phyloP scores from a whole-genome alignment of 106 monocot species.

The Dendrobium nobile region DNA sequence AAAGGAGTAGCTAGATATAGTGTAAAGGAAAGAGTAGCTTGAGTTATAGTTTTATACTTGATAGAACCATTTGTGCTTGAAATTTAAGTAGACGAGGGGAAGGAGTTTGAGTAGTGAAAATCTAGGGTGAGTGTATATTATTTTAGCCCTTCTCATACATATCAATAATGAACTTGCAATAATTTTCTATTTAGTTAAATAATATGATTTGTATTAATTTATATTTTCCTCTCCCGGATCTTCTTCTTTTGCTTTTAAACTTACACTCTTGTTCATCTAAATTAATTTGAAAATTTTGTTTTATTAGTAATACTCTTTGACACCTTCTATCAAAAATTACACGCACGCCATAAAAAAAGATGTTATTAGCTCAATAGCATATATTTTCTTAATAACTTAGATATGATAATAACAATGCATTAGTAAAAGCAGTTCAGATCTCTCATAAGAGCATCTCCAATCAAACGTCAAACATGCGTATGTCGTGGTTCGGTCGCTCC shows the following conservation, averaged over 20 bases:
- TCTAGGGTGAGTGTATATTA: background rate
- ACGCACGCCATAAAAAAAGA: too few species aligned
- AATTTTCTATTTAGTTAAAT: background rate
- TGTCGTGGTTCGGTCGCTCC: too few species aligned
- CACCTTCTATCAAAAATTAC: too few species aligned
- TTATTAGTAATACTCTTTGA: background rate
- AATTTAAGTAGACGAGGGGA: background rate
- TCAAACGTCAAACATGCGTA: too few species aligned
- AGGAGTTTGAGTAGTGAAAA: background rate
- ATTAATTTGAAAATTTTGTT: background rate
- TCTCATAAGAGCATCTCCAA: too few species aligned
- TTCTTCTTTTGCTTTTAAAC: background rate
- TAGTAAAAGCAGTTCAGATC: too few species aligned
- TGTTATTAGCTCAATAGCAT: too few species aligned
- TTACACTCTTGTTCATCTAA: background rate
- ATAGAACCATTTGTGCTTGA: constrained; percentile 7
- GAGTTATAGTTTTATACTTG: background rate
- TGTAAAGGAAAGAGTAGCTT: constrained; percentile 5
- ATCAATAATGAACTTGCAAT: background rate
- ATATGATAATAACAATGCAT: too few species aligned
- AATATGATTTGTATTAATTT: background rate
- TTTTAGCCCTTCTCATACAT: background rate
- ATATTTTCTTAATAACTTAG: too few species aligned
- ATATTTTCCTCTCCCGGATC: background rate
- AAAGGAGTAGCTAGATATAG: background rate